Percentiles rank a stretch among this genome's conserved stretches.
phyloP scores from a whole-genome alignment of 805 yeast genomes.

The Myxozyma nipponensis region DNA sequence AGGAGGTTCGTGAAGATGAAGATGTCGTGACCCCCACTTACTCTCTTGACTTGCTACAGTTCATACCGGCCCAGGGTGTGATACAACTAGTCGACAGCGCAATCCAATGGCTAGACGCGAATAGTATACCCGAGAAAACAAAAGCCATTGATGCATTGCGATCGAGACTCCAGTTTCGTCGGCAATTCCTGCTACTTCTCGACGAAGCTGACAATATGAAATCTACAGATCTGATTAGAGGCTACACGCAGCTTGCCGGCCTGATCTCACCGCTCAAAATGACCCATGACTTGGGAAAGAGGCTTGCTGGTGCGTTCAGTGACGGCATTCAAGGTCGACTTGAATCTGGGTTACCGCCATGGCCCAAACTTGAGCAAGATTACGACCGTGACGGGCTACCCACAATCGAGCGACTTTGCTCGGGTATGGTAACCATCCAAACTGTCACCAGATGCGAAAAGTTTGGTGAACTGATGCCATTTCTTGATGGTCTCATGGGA shows the following conservation, averaged over 20 bases:
- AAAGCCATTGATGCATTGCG: not conserved
- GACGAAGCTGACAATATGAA: not conserved
- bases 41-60: slow-evolving; percentile 16
- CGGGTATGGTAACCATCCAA: slow-evolving; percentile 2
- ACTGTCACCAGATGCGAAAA: slow-evolving; percentile 4
- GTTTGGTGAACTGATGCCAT: slow-evolving; percentile 12
- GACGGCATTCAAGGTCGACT: slow-evolving; percentile 24
- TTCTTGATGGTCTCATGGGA: slow-evolving; percentile 8
- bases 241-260: not conserved
- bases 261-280: not conserved
- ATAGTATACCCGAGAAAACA: not conserved
- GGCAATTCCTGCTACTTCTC: not conserved
- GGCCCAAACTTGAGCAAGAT: slow-evolving; percentile 6
- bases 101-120: not conserved
- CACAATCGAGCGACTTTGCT: not conserved
- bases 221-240: not conserved
- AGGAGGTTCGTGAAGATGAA: slow-evolving; percentile 23
- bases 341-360: slow-evolving; percentile 25
- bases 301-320: slow-evolving; percentile 18
- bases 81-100: not conserved
- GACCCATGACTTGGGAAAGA: slow-evolving; percentile 3
- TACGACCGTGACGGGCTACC: slow-evolving; percentile 5
- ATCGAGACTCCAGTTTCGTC: not conserved
- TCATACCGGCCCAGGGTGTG: slow-evolving; percentile 3
- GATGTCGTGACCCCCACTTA: slow-evolving; percentile 22